Evolutionary conservation across 179 eudicot species (phyloP).

Genomic region (Vitellaria paradoxa): DNA sequence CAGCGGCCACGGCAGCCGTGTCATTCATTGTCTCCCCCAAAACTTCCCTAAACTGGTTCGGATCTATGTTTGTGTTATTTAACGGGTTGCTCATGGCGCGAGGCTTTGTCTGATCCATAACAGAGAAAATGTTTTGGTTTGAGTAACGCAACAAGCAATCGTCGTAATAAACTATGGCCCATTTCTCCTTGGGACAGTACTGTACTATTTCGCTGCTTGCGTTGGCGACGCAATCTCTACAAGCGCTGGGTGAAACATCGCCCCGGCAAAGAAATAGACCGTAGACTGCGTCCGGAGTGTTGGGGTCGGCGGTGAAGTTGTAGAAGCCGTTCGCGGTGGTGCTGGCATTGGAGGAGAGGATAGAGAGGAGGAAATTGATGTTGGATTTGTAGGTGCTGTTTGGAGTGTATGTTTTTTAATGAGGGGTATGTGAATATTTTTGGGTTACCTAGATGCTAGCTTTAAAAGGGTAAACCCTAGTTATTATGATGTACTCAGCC

Average conservation of each 20-base stretch:
- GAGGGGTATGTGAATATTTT: too few relatives aligned
- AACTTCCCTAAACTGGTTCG: background rate
- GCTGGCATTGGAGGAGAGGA: too few relatives aligned
- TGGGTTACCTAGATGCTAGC: too few relatives aligned
- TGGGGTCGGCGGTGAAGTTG: background rate
- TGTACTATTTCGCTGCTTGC: background rate
- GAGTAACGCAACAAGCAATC: background rate
- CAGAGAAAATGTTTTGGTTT: background rate
- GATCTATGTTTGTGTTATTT: conserved; percentile 6
- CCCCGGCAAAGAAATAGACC: background rate
- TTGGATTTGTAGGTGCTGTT: too few relatives aligned
- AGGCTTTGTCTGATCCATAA: too few relatives aligned
- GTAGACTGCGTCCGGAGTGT: background rate
- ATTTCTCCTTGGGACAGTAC: background rate
- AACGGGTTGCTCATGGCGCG: background rate
- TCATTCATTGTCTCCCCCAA: background rate
- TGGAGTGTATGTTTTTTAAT: too few relatives aligned
- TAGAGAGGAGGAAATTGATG: too few relatives aligned
- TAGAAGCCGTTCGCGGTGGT: background rate
- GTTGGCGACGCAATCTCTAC: background rate
- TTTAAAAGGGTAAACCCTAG: too few relatives aligned
- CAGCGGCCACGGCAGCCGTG: conserved; percentile 14
- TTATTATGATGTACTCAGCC: too few relatives aligned
- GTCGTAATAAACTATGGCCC: background rate
- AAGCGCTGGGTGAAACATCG: background rate